Percentiles rank a stretch among this genome's conserved stretches.
Conservation (phyloP, 1,284 basidiomycete genomes). For the Boletellus deceptivus region DNA sequence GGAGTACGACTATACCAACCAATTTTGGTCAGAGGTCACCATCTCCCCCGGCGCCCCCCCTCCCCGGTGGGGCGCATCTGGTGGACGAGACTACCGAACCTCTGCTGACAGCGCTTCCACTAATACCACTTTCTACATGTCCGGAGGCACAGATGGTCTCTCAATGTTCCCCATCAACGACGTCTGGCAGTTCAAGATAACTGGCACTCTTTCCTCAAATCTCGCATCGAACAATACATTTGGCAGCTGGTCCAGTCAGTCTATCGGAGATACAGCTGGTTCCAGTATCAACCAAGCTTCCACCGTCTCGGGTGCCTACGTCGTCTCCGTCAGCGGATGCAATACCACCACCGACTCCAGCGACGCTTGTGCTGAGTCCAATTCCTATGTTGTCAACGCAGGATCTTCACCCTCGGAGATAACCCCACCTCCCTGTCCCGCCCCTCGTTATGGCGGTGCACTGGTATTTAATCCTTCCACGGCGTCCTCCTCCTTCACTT, state of each 20-base stretch:
- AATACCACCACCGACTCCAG: conserved; percentile 39
- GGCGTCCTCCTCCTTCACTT: conserved; percentile 52
- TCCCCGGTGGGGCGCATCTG: conserved; percentile 64
- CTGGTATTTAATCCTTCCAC: conserved; percentile 60
- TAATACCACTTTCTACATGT: conserved; percentile 67
- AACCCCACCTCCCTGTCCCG: conserved; percentile 55
- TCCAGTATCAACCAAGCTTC: conserved; percentile 49
- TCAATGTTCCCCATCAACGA: conserved; percentile 52
- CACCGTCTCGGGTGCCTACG: conserved; percentile 49
- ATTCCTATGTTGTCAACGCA: conserved; percentile 54
- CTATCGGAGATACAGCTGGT: conserved; percentile 38
- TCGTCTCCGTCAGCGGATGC: conserved; percentile 65
- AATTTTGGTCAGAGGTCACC: conserved; percentile 67
- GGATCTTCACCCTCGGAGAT: conserved; percentile 34
- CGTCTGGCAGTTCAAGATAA: conserved; percentile 64
- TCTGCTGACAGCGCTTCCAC: conserved; percentile 42
- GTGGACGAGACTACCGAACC: conserved; percentile 62
- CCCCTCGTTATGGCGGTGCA: conserved; percentile 61
- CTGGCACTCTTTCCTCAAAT: conserved; percentile 70
- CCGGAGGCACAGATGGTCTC: conserved; percentile 59
- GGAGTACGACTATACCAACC: conserved; percentile 71
- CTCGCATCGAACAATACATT: conserved; percentile 42
- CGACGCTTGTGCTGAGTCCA: conserved; percentile 53
- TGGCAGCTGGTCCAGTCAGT: conserved; percentile 60
- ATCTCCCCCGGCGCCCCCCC: conserved; percentile 54